Evolutionary conservation across 139 green algal species (phyloP), one percentile per base, ranked within the genome.

Genomic region (Chlamydomonas incerta): DNA sequence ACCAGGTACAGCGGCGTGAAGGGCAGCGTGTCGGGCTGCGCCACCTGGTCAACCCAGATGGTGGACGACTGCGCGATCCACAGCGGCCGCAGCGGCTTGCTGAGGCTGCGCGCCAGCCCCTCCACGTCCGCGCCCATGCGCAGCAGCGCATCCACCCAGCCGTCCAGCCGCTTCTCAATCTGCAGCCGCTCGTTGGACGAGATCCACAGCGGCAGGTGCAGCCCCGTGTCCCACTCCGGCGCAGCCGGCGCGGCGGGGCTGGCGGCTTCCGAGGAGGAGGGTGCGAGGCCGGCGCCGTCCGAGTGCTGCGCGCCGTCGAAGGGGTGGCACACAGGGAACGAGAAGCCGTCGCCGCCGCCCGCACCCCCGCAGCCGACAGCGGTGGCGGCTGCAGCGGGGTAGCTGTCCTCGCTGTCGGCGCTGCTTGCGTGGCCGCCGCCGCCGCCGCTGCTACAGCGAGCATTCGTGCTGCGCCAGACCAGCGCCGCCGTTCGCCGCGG

Each of bases 151-250:
- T 96, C 90, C 65, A 95, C 93, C 92, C 93, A 99, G 35, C 87
- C 90, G 6, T 96, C 93, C 68, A 99, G 67, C 50, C 92, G 81
- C 41, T 33, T 62, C 77, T 95, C 90, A 41, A 99, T 98, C 46
- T 91, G 90, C 18, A 89, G 76, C 1, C 80, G 62, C 88, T 99
- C 97, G 50, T 91, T 94, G 3, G 72, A 80, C 9, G 91, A 93
- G 8, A 99, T 83, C 93, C 95, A 98, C 69, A 94, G 87, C n/a
- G 97, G 97, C 71, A 99, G 84, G 87, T 98, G 96, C 77, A 99
- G 52, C 0, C 73, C 52, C 4, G 71, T 83, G 87, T 94, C 90
- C 90, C 87, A 93, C 26, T 47, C 41, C 41, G 41, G 5, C 41
- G 41, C 6, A 5, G 41, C 8, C 41, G 41, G 41, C 41, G 41